Conservation (phyloP, 768 basidiomycete species). For the Amanita brunnescens region DNA sequence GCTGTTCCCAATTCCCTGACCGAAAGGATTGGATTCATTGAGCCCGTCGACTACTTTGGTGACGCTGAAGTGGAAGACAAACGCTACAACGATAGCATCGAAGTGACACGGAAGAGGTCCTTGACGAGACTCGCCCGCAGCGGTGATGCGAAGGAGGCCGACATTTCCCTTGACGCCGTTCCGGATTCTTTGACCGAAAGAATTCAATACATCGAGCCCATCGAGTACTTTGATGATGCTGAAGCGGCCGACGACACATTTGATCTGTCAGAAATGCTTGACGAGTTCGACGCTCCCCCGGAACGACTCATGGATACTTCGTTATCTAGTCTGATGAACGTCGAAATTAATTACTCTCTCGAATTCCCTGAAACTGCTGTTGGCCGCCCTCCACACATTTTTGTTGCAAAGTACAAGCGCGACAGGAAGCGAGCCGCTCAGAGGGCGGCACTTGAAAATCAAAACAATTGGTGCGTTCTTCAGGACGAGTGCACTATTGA, state of each 20-base stretch:
- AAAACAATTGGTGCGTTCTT: neutral
- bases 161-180: neutral
- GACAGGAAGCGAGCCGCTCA: neutral
- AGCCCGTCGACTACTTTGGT: neutral
- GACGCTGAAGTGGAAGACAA: neutral
- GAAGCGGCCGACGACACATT: neutral
- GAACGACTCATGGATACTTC: neutral
- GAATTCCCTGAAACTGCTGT: slow-evolving; percentile 2
- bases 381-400: neutral
- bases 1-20: neutral
- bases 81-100: neutral
- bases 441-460: neutral
- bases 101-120: neutral
- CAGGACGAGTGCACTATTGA: neutral
- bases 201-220: too few relatives aligned
- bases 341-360: slow-evolving; percentile 3
- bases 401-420: neutral
- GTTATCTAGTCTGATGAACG: neutral
- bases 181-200: neutral
- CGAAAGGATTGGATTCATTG: neutral
- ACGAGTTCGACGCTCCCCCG: neutral
- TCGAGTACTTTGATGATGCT: too few relatives aligned
- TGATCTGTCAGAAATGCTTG: neutral
- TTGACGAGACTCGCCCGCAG: too few relatives aligned
- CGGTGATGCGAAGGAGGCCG: neutral